Evolutionary conservation across 2,329 filamentous ascomycete species (phyloP), one percentile per base, ranked within the genome.

Genomic region (Cladorrhinum sp.): DNA sequence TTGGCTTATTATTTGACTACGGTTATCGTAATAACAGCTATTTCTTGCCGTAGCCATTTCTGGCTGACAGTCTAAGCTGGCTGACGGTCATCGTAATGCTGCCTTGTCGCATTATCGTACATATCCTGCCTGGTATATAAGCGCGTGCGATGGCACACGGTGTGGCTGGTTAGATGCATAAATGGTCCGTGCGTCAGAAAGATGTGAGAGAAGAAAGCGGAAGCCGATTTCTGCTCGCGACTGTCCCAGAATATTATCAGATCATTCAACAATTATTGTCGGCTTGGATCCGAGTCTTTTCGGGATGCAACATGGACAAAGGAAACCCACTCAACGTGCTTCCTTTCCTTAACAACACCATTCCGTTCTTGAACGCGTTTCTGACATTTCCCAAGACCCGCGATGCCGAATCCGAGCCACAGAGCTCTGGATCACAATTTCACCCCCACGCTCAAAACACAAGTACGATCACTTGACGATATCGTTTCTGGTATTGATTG

Each of bases 41-140:
- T 25, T 58, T 58, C 18, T 58, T 29, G 56, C 56, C 41, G 56
- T 36, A 57, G 20, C 22, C 52, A 29, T 38, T 38, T 51, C 48
- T 41, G 27, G 55, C 6, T 57, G 45, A 57, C 49, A 58, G 56
- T 24, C 56, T 16, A 27, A 36, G 49, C 51, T 55, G 38, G 20
- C 50, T 54, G 57, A 59, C 57, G 22, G 50, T 55, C 50, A 59
- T 59, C 36, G 50, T 59, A 54, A 59, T 55, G 54, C 57, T 55
- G 50, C 51, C 23, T 59, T 59, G 57, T 54, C 54, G 57, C 50
- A 59, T 58, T 58, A 57, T 22, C 55, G 55, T 58, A 53, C 27
- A 57, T 57, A 58, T 58, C 56, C 32, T 58, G 50, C 50, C 24
- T 59, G 50, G 57, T 59, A 59, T 50, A 59, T 38, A 58, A 58